Evolutionary conservation across 2,329 filamentous ascomycete species (phyloP).

Genomic region (Zymoseptoria passerinii): DNA sequence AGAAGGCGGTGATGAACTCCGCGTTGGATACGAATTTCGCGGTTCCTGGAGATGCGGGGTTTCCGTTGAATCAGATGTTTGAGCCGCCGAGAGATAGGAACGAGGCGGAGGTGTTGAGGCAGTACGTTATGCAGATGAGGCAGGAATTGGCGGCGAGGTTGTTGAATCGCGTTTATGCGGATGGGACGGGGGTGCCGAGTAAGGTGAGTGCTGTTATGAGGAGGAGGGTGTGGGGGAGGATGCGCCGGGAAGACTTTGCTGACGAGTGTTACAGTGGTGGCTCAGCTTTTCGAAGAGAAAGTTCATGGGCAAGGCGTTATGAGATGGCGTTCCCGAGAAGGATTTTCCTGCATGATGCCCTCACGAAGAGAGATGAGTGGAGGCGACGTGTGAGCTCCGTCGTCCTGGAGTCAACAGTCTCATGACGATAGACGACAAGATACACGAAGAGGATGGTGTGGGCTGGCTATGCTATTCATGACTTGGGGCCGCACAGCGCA

Average conservation of each 20-base stretch:
- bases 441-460: neutral
- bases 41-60: conserved; percentile 85
- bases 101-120: conserved; percentile 77
- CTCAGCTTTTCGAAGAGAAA: conserved; percentile 97
- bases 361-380: neutral
- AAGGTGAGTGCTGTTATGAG: conserved; percentile 39
- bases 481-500: neutral
- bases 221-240: neutral
- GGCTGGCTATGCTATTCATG: too few relatives aligned
- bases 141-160: conserved; percentile 82
- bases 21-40: conserved; percentile 91
- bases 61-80: conserved; percentile 94
- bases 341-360: neutral
- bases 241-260: conserved; percentile 11
- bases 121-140: conserved; percentile 85
- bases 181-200: conserved; percentile 54
- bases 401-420: neutral
- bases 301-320: conserved; percentile 84
- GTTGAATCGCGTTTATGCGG: conserved; percentile 78
- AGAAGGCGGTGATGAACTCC: conserved; percentile 76
- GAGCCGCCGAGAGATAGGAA: conserved; percentile 79
- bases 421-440: neutral
- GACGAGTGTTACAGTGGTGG: conserved; percentile 77
- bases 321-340: conserved; percentile 6
- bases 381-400: neutral